Evolutionary conservation across 371 early-diverging fungal genomes (phyloP), one percentile per base, ranked within the genome.

Genomic region (Smittium mucronatum): DNA sequence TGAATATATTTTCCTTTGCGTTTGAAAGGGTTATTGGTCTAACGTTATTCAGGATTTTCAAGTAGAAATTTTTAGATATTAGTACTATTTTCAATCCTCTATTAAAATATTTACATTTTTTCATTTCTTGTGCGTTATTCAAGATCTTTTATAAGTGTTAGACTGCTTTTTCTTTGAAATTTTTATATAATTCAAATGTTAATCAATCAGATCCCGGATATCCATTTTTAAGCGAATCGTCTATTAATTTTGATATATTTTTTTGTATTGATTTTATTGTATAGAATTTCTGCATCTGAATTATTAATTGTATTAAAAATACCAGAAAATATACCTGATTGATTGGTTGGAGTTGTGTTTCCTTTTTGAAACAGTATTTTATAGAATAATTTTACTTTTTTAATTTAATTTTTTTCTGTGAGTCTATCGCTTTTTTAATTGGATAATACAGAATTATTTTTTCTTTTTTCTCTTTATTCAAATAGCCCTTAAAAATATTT

Each of bases 161-260:
- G 21, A 21, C 5, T 47, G 47, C 21, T 47, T 47, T 47, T 47
- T 47, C 47, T 47, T 47, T 47, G 21, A 47, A 47, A 21, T 21
- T 11, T 26, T 72, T 69, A 57, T 63, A 70, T 1, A 67, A 58
- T 36, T 69, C 72, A 21, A 64, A 72, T 0, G 69, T 29, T 2
- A 72, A 16, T 30, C 72, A 47, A 31, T 69, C 72, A 0, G 72
- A 69, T 2, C 72, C 72, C 0, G 72, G 70, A 1, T 69, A 58
- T 33, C 69, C 69, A 64, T 70, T 64, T 2, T 35, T 32, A 0
- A 58, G 72, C 28, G 57, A 2, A 1, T 15, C 2, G 0, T 26
- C 26, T 25, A 72, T 72, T 16, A 21, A 35, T 34, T 25, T 33
- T 8, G n/a, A n/a, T 11, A 65, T 33, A 11, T 65, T 34, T 2